Conservation (phyloP, 2,329 filamentous ascomycete genomes). For the Cladosporium sp. region DNA sequence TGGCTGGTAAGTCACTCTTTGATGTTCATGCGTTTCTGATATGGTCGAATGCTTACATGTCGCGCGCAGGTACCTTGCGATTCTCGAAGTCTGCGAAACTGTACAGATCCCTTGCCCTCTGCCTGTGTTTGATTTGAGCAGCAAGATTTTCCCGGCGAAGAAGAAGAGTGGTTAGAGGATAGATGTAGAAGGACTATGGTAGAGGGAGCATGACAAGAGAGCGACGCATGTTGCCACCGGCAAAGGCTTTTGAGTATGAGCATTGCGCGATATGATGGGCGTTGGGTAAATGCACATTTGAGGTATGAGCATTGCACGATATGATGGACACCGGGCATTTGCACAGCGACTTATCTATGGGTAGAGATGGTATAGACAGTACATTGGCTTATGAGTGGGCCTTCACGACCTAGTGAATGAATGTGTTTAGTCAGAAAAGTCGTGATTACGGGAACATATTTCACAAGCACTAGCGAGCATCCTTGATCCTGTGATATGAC, state of each 20-base stretch:
- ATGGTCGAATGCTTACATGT: background rate
- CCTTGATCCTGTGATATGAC: background rate
- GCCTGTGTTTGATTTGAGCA: constrained; percentile 27
- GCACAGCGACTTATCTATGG: background rate
- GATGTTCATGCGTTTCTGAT: background rate
- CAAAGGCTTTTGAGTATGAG: background rate
- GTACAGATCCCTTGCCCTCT: constrained; percentile 28
- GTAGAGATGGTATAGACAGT: background rate
- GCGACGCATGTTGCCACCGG: background rate
- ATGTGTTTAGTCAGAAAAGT: too few relatives aligned
- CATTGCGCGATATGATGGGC: background rate
- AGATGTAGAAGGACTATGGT: background rate
- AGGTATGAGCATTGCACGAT: background rate
- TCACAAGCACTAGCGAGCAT: background rate
- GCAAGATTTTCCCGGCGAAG: constrained; percentile 25
- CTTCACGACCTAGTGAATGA: background rate
- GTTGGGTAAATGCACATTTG: too few relatives aligned
- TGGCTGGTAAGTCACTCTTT: constrained; percentile 25
- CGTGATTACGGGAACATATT: background rate
- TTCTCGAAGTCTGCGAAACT: constrained; percentile 27
- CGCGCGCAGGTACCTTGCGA: constrained; percentile 23
- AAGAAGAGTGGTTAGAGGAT: constrained; percentile 14
- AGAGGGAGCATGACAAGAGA: background rate
- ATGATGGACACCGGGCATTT: too few relatives aligned
- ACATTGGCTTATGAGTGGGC: background rate